Percentiles rank a stretch among this genome's conserved stretches.
phyloP scores from a whole-genome alignment of 371 early-diverging fungal species.

The Massospora cicadina region DNA sequence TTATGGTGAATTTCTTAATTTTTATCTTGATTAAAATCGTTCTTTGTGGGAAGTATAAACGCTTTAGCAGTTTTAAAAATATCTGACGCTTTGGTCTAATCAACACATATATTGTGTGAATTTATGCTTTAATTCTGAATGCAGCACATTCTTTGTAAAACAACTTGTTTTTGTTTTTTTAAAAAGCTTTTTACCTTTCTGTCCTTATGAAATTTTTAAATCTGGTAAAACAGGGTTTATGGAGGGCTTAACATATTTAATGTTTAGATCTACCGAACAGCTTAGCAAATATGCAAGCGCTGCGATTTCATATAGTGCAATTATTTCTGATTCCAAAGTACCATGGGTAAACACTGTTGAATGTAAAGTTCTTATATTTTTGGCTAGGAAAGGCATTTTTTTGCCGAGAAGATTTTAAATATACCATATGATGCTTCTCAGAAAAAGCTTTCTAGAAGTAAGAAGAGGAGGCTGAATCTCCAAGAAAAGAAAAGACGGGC shows the following conservation, averaged over 20 bases:
- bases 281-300: background rate
- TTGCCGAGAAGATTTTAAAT: background rate
- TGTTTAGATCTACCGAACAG: background rate
- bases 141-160: background rate
- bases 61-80: no score
- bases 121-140: background rate
- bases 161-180: background rate
- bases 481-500: background rate
- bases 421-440: background rate
- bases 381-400: background rate
- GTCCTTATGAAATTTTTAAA: background rate
- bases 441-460: background rate
- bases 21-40: no score
- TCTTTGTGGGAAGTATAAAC: no score
- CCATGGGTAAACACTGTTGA: background rate
- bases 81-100: background rate
- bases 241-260: background rate
- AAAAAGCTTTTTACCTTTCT: background rate
- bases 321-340: background rate
- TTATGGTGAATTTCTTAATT: no score
- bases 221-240: background rate
- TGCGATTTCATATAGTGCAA: background rate
- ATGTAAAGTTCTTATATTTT: background rate
- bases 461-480: background rate
- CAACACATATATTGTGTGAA: background rate